Base-by-base conservation (phyloP, 345 rosid species). In the Salix purpurea region DNA sequence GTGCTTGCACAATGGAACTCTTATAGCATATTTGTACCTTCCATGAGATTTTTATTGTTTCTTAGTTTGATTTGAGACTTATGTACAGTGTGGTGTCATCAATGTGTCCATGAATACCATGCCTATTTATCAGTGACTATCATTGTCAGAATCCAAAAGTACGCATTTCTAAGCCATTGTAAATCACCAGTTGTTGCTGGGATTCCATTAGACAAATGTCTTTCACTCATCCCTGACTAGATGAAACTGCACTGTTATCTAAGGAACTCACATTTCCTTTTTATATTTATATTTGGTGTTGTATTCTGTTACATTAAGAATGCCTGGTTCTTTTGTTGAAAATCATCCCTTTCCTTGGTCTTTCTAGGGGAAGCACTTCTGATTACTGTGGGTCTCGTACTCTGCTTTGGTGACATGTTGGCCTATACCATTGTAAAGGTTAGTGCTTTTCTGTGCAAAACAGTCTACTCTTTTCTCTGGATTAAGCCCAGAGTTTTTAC, bases 371-470 rank as follows among this genome's bases (percentile, higher is more conserved):
- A 96, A 88, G 86, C 90, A 9, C 96, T 92, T 87, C 76, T 96
- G 72, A 87, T 91, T 70, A 96, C 92, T 70, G 80, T 84, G 32
- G 96, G 98, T 72, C 96, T 96, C 82, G 94, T 96, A 74, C 93
- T 93, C 79, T 92, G 92, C 86, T 89, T 86, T 71, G 96, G 96
- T 36, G 99, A 96, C 85, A 86, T 93, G 88, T 73, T 92, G 87
- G 93, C 94, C 6, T 85, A 88, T 77, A 90, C 97, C 16, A 79
- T 88, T 71, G 67, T 86, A 60, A 91, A 93, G 98, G 98, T 89
- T 83, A 77, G 86, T 66, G 65, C 66, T 83, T 75, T 70, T 64
- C 70, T 70, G 36, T 73, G 61, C 58, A 62, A 54, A 40, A 61
- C 58, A 34, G 26, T 54, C 67, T 76, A 19, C 60, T 77, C 48